phyloP scores from a whole-genome alignment of 495 filamentous ascomycete species.

The Lasiosphaeria hispida region DNA sequence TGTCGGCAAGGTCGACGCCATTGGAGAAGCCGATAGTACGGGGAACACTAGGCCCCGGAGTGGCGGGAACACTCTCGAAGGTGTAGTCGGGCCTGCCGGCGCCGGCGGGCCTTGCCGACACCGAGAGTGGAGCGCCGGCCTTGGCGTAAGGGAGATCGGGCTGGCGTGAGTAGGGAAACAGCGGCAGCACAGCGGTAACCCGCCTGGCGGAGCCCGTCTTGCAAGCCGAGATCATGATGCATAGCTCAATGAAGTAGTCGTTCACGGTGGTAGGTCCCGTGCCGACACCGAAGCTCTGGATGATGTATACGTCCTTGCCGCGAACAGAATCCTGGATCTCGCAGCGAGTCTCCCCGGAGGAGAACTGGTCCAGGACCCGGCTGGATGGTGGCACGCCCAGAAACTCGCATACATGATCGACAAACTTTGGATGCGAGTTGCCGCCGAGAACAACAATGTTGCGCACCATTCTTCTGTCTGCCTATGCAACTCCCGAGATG shows the following conservation, averaged over 20 bases:
- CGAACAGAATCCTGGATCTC: constrained; percentile 96
- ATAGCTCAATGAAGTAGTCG: constrained; percentile 90
- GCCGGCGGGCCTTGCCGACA: neutral
- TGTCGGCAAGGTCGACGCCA: constrained; percentile 63
- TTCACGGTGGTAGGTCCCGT: constrained; percentile 61
- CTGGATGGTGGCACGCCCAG: constrained; percentile 82
- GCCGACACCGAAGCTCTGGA: constrained; percentile 67
- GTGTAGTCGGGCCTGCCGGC: constrained; percentile 42
- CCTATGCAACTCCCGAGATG: neutral
- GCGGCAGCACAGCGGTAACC: constrained; percentile 89
- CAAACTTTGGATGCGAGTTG: constrained; percentile 87
- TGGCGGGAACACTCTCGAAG: constrained; percentile 78
- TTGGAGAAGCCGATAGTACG: constrained; percentile 61
- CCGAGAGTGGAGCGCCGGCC: constrained; percentile 76
- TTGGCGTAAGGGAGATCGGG: constrained; percentile 97
- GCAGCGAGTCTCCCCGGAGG: constrained; percentile 88
- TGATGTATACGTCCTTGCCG: constrained; percentile 97
- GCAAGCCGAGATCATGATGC: constrained; percentile 96
- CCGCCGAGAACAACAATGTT: constrained; percentile 95
- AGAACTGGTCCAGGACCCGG: constrained; percentile 86
- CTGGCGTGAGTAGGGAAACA: constrained; percentile 95
- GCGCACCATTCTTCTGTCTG: constrained; percentile 76
- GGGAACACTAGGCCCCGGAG: constrained; percentile 68
- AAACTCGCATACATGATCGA: constrained; percentile 79
- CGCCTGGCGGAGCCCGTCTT: constrained; percentile 90